phyloP scores from a whole-genome alignment of 1,284 basidiomycete species.

The Trichosporon faecale region DNA sequence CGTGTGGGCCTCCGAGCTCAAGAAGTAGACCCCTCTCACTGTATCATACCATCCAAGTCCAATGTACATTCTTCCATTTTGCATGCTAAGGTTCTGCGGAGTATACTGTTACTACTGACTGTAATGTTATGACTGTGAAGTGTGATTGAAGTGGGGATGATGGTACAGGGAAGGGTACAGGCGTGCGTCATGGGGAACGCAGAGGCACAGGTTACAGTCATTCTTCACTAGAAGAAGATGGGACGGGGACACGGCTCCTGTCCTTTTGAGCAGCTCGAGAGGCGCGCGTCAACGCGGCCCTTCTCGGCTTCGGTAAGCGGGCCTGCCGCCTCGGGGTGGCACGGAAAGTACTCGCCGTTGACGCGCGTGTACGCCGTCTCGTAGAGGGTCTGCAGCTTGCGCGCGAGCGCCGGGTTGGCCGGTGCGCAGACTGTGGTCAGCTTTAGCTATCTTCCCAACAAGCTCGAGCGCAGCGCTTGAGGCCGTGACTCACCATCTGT shows the following conservation, averaged over 20 bases:
- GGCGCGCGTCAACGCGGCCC: constrained; percentile 39
- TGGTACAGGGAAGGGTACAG: constrained; percentile 1
- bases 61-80: constrained; percentile 8
- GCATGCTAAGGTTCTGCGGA: neutral
- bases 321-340: constrained; percentile 45
- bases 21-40: constrained; percentile 10
- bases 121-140: neutral
- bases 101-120: neutral
- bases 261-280: constrained; percentile 34
- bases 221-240: constrained; percentile 39
- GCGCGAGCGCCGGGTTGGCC: constrained; percentile 44
- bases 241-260: constrained; percentile 40
- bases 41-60: constrained; percentile 1
- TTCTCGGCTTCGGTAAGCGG: constrained; percentile 49
- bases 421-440: constrained; percentile 39
- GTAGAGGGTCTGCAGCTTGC: constrained; percentile 45
- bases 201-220: neutral
- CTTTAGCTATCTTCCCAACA: too few species aligned
- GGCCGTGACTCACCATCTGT: constrained; percentile 45
- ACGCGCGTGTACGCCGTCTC: constrained; percentile 47
- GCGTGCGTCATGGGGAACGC: neutral
- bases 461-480: too few species aligned
- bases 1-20: constrained; percentile 29
- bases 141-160: neutral
- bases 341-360: constrained; percentile 45